A percentile compares a stretch with the other conserved stretches of the same genome.
phyloP scores from a whole-genome alignment of 768 basidiomycete species.

The Kwoniella europaea region DNA sequence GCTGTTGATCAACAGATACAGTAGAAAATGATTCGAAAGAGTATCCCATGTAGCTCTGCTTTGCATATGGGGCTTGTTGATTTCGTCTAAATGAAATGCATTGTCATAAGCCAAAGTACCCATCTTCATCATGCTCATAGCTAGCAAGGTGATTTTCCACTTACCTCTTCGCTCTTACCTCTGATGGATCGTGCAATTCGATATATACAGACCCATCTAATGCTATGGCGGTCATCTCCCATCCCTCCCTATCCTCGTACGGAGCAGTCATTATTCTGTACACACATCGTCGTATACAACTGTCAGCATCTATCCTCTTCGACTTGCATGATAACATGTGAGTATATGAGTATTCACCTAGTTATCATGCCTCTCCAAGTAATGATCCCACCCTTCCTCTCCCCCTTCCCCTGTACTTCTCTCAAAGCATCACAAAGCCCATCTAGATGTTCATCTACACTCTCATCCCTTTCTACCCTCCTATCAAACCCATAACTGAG shows the following conservation, averaged over 20 bases:
- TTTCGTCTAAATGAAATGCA: constrained; percentile 31
- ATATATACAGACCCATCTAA: constrained; percentile 56
- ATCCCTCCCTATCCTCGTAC: constrained; percentile 53
- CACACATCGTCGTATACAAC: background rate
- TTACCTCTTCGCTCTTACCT: constrained; percentile 38
- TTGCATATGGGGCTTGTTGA: constrained; percentile 43
- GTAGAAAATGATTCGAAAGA: constrained; percentile 58
- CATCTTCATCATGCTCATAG: too few species aligned
- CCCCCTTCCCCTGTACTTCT: constrained; percentile 6
- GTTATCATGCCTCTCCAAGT: constrained; percentile 59
- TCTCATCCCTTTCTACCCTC: constrained; percentile 50
- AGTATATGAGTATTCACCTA: too few species aligned
- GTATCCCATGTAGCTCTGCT: constrained; percentile 54
- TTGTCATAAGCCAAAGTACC: too few species aligned
- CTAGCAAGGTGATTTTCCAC: too few species aligned
- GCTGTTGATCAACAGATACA: constrained; percentile 7
- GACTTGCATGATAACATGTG: too few species aligned
- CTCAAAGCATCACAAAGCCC: constrained; percentile 51
- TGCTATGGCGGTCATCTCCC: constrained; percentile 57
- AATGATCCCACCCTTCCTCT: constrained; percentile 49
- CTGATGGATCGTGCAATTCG: constrained; percentile 51
- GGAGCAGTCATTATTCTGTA: constrained; percentile 55
- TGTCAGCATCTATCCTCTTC: too few species aligned
- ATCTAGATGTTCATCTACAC: constrained; percentile 54
- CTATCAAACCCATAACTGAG: constrained; percentile 54